These are phyloP conservation scores for Colletotrichum neosansevieriae DNA, from an alignment of 2,329 filamentous ascomycete species.

Conservation along the genomic window DNA sequence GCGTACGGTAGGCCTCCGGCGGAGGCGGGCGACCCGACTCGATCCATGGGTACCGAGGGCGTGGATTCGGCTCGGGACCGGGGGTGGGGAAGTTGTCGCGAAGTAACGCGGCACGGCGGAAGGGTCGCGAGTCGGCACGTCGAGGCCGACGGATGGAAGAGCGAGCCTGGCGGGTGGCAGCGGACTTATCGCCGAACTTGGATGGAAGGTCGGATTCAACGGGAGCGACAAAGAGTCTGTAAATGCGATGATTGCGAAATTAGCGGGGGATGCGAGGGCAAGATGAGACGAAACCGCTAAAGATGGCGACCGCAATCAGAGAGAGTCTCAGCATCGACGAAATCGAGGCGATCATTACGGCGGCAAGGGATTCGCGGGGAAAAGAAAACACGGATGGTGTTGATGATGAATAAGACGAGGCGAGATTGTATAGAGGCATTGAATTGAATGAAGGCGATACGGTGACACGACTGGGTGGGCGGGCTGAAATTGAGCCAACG, in stretches of 20 bases:
- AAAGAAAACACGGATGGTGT: not conserved
- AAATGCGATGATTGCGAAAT: slow-evolving; percentile 10
- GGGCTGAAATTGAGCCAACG: slow-evolving; percentile 39
- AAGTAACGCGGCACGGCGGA: slow-evolving; percentile 43
- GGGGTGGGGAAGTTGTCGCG: slow-evolving; percentile 38
- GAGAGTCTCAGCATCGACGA: slow-evolving; percentile 16
- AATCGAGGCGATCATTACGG: slow-evolving; percentile 4
- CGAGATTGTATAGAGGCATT: slow-evolving; percentile 15
- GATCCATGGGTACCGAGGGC: slow-evolving; percentile 40
- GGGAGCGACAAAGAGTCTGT: slow-evolving; percentile 60
- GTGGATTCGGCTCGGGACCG: slow-evolving; percentile 28
- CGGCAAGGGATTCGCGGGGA: not conserved
- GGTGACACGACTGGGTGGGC: slow-evolving; percentile 31
- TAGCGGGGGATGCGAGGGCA: slow-evolving; percentile 28
- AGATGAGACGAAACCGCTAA: slow-evolving; percentile 20
- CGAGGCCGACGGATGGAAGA: slow-evolving; percentile 55
- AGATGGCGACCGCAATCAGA: slow-evolving; percentile 35
- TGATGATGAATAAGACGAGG: slow-evolving; percentile 13
- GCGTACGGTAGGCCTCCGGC: slow-evolving; percentile 38
- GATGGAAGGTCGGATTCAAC: slow-evolving; percentile 57
- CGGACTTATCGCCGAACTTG: slow-evolving; percentile 48
- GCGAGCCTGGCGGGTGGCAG: slow-evolving; percentile 47
- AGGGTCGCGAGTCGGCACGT: slow-evolving; percentile 50
- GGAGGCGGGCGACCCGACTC: slow-evolving; percentile 39
- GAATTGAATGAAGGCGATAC: slow-evolving; percentile 19